Percentiles rank a stretch among this genome's conserved stretches.
Evolutionary conservation across 192 early-diverging fungal species (phyloP).

Genomic region (Thoreauomyces humboldtii): DNA sequence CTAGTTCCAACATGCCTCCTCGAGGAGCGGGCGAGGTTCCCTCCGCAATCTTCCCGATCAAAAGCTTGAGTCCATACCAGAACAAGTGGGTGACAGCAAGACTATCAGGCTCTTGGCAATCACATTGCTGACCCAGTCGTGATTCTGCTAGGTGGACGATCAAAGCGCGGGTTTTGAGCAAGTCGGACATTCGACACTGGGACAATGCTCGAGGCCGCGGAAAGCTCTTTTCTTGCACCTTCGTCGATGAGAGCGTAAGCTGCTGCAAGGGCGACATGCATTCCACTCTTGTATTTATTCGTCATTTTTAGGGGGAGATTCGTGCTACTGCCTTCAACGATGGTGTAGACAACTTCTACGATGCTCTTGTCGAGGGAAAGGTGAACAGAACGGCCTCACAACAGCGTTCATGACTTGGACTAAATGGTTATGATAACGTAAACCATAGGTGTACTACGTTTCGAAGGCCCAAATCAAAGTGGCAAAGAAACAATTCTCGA

Average conservation of each 20-base stretch:
- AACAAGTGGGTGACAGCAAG: slow-evolving; percentile 56
- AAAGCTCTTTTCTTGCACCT: slow-evolving; percentile 81
- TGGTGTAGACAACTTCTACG: slow-evolving; percentile 72
- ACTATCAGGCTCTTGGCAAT: not conserved
- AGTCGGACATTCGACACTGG: slow-evolving; percentile 80
- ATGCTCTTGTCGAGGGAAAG: slow-evolving; percentile 71
- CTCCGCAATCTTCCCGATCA: slow-evolving; percentile 58
- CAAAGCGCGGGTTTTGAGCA: slow-evolving; percentile 81
- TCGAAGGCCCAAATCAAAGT: slow-evolving; percentile 74
- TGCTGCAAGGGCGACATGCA: not conserved
- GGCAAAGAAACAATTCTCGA: slow-evolving; percentile 79
- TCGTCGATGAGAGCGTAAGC: slow-evolving; percentile 83
- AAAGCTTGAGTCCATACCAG: slow-evolving; percentile 81
- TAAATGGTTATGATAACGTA: not conserved
- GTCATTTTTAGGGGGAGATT: slow-evolving; percentile 78
- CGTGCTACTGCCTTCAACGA: slow-evolving; percentile 92
- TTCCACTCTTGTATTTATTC: not conserved
- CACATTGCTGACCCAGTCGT: not conserved
- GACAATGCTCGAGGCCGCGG: slow-evolving; percentile 75
- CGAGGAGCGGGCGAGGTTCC: slow-evolving; percentile 14
- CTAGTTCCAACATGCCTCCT: slow-evolving; percentile 33
- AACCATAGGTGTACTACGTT: slow-evolving; percentile 69
- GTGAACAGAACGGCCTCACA: slow-evolving; percentile 3
- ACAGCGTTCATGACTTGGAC: not conserved
- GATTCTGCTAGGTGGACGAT: slow-evolving; percentile 78